These are phyloP conservation scores for Fusarium sp. DNA, from an alignment of 2,329 filamentous ascomycete species.

Conservation along the genomic window DNA sequence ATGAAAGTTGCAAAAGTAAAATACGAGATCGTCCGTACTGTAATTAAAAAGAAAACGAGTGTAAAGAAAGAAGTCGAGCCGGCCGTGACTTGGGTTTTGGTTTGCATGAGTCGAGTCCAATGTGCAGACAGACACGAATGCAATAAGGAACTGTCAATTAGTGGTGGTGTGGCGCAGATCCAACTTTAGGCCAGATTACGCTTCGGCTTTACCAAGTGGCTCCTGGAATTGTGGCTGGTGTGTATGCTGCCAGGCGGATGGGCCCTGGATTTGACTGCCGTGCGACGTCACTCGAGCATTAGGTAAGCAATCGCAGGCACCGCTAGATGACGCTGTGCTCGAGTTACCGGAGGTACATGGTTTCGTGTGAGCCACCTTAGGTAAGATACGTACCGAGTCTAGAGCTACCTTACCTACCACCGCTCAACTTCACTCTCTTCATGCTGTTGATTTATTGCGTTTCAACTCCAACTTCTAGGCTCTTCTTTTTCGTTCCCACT, in stretches of 20 bases:
- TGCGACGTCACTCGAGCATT: constrained; percentile 34
- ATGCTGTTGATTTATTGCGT: constrained; percentile 30
- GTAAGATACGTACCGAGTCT: constrained; percentile 21
- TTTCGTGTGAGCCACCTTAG: constrained; percentile 4
- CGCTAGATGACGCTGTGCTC: constrained; percentile 44
- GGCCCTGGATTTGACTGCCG: constrained; percentile 12
- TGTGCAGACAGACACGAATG: constrained; percentile 23
- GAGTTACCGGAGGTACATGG: background rate
- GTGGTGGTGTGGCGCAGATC: constrained; percentile 35
- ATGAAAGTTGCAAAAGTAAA: background rate
- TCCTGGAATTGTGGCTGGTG: constrained; percentile 10
- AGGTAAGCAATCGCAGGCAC: constrained; percentile 39
- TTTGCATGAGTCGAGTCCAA: background rate
- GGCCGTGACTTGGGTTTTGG: constrained; percentile 3
- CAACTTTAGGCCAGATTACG: constrained; percentile 36
- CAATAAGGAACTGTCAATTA: constrained; percentile 8
- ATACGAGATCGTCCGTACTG: background rate
- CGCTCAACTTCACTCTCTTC: constrained; percentile 6
- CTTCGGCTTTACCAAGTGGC: constrained; percentile 20
- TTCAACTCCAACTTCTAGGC: constrained; percentile 24
- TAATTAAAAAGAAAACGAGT: constrained; percentile 22
- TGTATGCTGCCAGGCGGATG: background rate
- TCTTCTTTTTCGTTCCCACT: constrained; percentile 5
- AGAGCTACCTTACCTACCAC: constrained; percentile 6
- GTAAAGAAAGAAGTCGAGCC: constrained; percentile 21